phyloP scores from a whole-genome alignment of 257 asterid genomes.

The Hygrophila difformis region DNA sequence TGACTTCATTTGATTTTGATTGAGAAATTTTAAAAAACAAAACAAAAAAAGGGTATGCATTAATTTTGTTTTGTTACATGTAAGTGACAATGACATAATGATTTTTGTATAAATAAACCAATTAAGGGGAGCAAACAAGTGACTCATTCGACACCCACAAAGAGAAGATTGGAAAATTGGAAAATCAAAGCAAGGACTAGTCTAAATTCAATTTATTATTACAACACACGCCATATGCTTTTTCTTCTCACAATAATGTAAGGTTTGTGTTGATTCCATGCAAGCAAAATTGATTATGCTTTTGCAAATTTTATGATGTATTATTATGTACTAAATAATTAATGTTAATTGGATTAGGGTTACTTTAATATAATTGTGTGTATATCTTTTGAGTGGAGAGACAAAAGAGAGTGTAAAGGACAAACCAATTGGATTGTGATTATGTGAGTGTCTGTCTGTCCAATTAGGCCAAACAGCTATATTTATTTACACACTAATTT shows the following conservation, averaged over 20 bases:
- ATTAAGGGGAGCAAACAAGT: neutral
- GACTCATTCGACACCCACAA: slow-evolving; percentile 6
- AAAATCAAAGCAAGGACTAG: neutral
- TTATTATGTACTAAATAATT: no score
- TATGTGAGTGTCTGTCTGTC: slow-evolving; percentile 35
- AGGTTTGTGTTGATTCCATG: slow-evolving; percentile 14
- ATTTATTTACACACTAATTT: slow-evolving; percentile 6
- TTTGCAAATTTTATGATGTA: no score
- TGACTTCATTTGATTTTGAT: slow-evolving; percentile 20
- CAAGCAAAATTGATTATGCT: slow-evolving; percentile 6
- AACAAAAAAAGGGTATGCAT: no score
- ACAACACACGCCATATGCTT: no score
- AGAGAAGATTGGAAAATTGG: no score
- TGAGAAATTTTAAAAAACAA: no score
- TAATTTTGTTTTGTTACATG: no score
- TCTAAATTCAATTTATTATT: neutral
- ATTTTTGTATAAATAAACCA: neutral
- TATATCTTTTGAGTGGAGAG: slow-evolving; percentile 12
- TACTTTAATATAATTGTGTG: no score
- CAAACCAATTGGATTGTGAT: slow-evolving; percentile 35
- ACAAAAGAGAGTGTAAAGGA: slow-evolving; percentile 18
- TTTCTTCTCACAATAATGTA: no score
- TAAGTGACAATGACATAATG: no score
- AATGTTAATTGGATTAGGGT: no score
- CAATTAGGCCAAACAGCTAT: slow-evolving; percentile 23